phyloP scores from a whole-genome alignment of 371 early-diverging fungal genomes.

The Rhizopus stolonifer region DNA sequence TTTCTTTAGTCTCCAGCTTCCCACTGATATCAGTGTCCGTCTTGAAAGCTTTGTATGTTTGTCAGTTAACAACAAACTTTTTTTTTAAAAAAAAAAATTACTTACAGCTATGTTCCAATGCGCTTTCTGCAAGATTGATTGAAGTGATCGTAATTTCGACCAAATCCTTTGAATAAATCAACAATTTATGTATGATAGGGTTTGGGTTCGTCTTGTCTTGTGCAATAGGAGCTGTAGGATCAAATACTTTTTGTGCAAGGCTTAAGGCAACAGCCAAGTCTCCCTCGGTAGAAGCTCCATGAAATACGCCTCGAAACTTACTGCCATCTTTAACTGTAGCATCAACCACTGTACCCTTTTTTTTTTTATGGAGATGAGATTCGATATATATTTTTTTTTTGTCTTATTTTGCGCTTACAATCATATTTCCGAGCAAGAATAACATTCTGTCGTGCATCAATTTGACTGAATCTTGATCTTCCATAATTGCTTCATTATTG shows the following conservation, averaged over 20 bases:
- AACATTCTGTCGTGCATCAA: conserved; percentile 75
- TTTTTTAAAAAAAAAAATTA: not conserved
- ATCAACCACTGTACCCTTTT: conserved; percentile 79
- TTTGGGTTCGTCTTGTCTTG: conserved; percentile 54
- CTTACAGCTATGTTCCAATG: conserved; percentile 53
- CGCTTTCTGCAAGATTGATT: conserved; percentile 56
- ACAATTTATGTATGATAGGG: conserved; percentile 44
- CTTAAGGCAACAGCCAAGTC: conserved; percentile 80
- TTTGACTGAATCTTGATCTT: conserved; percentile 33
- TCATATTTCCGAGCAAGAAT: conserved; percentile 69
- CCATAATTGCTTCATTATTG: conserved; percentile 4
- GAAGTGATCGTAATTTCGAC: conserved; percentile 57
- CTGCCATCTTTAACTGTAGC: conserved; percentile 67
- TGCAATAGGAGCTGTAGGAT: conserved; percentile 23
- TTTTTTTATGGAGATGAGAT: not conserved
- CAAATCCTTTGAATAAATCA: conserved; percentile 74
- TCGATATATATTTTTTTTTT: not conserved
- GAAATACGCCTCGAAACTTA: conserved; percentile 77
- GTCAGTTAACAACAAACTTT: not conserved
- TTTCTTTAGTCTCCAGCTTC: conserved; percentile 64
- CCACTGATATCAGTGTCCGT: conserved; percentile 92
- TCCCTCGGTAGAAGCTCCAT: conserved; percentile 70
- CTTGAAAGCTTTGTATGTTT: conserved; percentile 59
- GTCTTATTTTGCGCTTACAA: conserved; percentile 50
- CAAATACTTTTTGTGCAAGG: conserved; percentile 53